Base-by-base conservation (phyloP, 306 rosid genomes). In the Potentilla sterilis region DNA sequence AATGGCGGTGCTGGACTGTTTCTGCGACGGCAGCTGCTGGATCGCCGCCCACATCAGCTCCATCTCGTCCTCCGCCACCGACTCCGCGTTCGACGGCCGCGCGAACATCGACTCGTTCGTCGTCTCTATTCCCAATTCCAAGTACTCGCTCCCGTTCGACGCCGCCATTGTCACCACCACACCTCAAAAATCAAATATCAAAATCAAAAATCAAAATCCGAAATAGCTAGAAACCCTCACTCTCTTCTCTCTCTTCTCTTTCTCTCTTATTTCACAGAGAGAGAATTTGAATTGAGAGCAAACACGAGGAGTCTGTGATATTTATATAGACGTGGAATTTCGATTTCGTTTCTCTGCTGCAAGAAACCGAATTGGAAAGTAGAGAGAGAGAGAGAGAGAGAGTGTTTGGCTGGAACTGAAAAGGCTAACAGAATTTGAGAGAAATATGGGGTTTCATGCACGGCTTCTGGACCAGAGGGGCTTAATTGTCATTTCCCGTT, bases 11-110 rank as follows among this genome's bases (percentile, higher is more conserved):
- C 89, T 86, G 7, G 83, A 21, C 35, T 81, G 86, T 52, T 84
- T 78, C 79, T 75, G 89, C 69, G 96, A 89, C 62, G 98, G 97
- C 4, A 93, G 72, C 5, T 89, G 72, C 14, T 80, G 41, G 10
- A 93, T 85, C 59, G 98, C 95, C 59, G 80, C 93, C 97, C 97
- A 93, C 5, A 83, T 86, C 2, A 93, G 87, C 86, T 93, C 89
- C 41, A 68, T 86, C 69, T 89, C 96, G 9, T 93, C 98, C 73
- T 76, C 81, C 70, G 73, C 91, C 49, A 93, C 82, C 10, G 80
- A 63, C 1, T 93, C 90, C 0, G 96, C 92, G 75, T 93, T 93
- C 3, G 93, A 89, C 1, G 97, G 88, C 72, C 90, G 75, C 0
- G 87, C 75, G 47, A 91, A 91, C 9, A 28, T 1, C 28, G 84